Conservation (phyloP, 192 early-diverging fungal genomes). For the Coemansia sp. region DNA sequence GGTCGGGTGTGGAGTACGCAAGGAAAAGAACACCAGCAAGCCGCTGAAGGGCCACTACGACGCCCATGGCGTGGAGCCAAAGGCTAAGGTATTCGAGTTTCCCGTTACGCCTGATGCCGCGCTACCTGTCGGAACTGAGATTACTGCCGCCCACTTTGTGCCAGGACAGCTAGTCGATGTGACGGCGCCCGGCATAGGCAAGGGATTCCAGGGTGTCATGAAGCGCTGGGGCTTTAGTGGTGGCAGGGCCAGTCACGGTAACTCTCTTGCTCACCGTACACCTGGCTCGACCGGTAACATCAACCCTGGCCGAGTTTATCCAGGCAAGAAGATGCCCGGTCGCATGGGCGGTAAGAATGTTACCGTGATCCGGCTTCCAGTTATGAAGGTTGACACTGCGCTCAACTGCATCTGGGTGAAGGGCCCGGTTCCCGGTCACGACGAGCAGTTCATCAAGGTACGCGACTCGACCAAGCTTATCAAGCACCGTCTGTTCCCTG, state of each 20-base stretch:
- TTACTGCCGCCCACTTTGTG: conserved; percentile 88
- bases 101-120: conserved; percentile 82
- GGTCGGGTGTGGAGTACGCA: conserved; percentile 65
- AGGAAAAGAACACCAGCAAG: conserved; percentile 66
- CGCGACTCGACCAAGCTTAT: conserved; percentile 83
- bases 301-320: conserved; percentile 87
- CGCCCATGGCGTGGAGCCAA: conserved; percentile 70
- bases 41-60: conserved; percentile 78
- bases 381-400: conserved; percentile 83
- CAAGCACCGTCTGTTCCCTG: conserved; percentile 65
- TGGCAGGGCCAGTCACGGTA: conserved; percentile 92
- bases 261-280: conserved; percentile 84
- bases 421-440: conserved; percentile 86
- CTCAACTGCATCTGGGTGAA: conserved; percentile 92
- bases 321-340: conserved; percentile 98
- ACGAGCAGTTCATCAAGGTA: conserved; percentile 83
- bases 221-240: conserved; percentile 94
- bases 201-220: conserved; percentile 97
- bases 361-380: conserved; percentile 80
- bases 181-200: conserved; percentile 83
- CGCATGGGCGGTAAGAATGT: conserved; percentile 85
- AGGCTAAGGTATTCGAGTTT: conserved; percentile 82
- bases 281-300: conserved; percentile 87
- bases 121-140: conserved; percentile 61
- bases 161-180: conserved; percentile 95